phyloP scores from a whole-genome alignment of 257 asterid genomes.

The Solanum megistacrolobum region DNA sequence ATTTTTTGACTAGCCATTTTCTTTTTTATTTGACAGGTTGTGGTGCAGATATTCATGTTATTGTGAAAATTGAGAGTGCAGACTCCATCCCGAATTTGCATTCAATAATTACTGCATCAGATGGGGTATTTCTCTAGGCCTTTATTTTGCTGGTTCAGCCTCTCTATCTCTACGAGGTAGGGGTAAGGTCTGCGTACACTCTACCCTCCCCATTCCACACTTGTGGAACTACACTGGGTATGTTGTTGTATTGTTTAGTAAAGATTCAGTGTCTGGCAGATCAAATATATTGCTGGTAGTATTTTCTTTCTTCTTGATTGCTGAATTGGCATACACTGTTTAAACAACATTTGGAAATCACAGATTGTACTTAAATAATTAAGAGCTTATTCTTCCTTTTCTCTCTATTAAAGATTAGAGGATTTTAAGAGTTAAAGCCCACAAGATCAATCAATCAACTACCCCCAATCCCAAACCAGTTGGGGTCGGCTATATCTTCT shows the following conservation, averaged over 20 bases:
- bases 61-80: conserved; percentile 93
- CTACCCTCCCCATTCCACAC: background rate
- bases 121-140: conserved; percentile 56
- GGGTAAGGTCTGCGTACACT: background rate
- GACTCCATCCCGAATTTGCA: conserved; percentile 88
- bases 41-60: conserved; percentile 87
- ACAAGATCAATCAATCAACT: background rate
- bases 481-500: background rate
- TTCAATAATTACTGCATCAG: conserved; percentile 90
- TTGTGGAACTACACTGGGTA: background rate
- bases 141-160: background rate
- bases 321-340: background rate
- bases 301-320: background rate
- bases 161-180: background rate
- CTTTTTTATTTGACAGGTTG: conserved; percentile 28
- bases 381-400: background rate
- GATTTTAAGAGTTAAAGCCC: background rate
- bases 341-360: background rate
- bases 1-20: background rate
- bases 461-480: background rate
- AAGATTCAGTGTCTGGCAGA: background rate
- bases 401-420: background rate
- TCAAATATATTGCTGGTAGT: background rate
- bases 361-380: background rate
- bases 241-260: background rate